Percentiles rank a stretch among this genome's conserved stretches.
phyloP scores from a whole-genome alignment of 306 rosid genomes.

The Dryas drummondii region DNA sequence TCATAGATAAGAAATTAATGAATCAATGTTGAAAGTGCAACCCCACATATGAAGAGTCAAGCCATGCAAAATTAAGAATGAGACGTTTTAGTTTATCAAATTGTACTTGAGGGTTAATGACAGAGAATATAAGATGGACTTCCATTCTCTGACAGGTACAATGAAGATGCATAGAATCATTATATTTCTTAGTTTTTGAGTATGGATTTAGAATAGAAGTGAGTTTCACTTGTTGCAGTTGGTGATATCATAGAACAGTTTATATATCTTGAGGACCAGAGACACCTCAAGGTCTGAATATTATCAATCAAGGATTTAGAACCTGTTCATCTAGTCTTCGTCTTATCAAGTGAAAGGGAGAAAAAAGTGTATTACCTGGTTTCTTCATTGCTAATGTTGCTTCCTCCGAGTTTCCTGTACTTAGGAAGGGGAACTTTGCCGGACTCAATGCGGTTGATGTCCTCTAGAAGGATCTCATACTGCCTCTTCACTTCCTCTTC shows the following conservation, averaged over 20 bases:
- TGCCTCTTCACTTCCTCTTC: conserved; percentile 66
- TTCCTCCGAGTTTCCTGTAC: conserved; percentile 30
- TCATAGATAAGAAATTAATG: background rate
- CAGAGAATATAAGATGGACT: background rate
- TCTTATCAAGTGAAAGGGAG: background rate
- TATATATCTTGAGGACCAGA: background rate
- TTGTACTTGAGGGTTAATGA: background rate
- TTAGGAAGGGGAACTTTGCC: conserved; percentile 60
- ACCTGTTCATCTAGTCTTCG: conserved; percentile 1
- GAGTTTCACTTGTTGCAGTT: background rate
- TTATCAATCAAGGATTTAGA: background rate
- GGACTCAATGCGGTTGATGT: conserved; percentile 60
- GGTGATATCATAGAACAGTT: background rate
- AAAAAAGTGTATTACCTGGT: conserved; percentile 37
- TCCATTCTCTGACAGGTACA: background rate
- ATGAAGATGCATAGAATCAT: background rate
- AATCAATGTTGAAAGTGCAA: background rate
- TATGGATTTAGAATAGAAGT: background rate
- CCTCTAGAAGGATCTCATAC: conserved; percentile 54
- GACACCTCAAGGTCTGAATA: background rate
- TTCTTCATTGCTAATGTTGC: conserved; percentile 31
- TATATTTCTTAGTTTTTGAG: background rate
- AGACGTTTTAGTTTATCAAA: conserved; percentile 4
- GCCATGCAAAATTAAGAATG: background rate
- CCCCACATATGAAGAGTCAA: background rate